Evolutionary conservation across 176 grass and related monocot species (phyloP), one percentile per base, ranked within the genome.

Genomic region (Raddia distichophylla): DNA sequence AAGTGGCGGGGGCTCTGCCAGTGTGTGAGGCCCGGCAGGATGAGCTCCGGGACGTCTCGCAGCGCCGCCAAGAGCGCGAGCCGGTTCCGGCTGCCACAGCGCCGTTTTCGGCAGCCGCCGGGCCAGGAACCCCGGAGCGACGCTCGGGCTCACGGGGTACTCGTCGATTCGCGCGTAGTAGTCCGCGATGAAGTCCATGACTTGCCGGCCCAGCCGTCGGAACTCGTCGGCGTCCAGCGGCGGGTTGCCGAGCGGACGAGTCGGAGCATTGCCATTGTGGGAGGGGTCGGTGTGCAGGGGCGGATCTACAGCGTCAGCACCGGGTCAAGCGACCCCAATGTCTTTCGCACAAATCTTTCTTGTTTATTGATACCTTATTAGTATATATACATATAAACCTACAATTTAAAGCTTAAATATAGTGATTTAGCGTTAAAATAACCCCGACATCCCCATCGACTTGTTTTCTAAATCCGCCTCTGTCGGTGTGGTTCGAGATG

Each of bases 151-250:
- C 17, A 92, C 90, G 8, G 83, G 80, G 69, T 86, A 86, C 14
- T 84, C 45, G 1, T 86, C 57, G 20, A 92, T 71, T 79, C 37
- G 33, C 7, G 32, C 8, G 63, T 89, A 92, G 86, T 92, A 89
- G 69, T 89, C 86, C 15, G 90, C 90, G 15, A 92, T 89, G 80
- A 92, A 92, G 70, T 89, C 86, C 3, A 86, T 58, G 0, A 92
- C 79, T 0, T 34, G 56, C 11, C 84, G 83, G 1, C 79, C 80
- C 74, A 86, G 83, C 27, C 59, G 57, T 7, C 82, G 68, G 56
- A 89, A 86, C 52, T 86, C 80, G 1, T 65, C 75, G 64, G 83
- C 79, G 49, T 92, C 56, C 4, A 92, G 63, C 3, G 69, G 85
- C 40, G 10, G 65, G 27, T 18, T 54, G 14, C 2, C 9, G 19